Conservation (phyloP, 2,329 filamentous ascomycete species). For the Blumeriella jaapii region DNA sequence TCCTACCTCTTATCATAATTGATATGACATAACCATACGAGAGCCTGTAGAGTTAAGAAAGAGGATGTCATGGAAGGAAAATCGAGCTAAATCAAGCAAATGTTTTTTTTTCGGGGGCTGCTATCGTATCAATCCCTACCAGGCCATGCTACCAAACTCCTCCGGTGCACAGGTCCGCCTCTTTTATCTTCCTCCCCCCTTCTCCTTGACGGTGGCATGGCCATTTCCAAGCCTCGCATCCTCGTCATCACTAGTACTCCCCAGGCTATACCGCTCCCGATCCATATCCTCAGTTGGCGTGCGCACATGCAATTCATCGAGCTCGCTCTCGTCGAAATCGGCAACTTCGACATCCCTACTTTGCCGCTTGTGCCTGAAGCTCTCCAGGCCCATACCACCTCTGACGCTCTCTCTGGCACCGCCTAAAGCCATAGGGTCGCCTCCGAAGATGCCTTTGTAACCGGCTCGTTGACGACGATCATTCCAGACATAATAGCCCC, state of each 20-base stretch:
- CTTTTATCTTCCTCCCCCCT: conserved; percentile 11
- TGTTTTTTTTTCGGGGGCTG: not conserved
- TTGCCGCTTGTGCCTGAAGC: conserved; percentile 36
- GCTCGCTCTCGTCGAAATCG: conserved; percentile 54
- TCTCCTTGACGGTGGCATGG: conserved; percentile 15
- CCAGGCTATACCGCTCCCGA: conserved; percentile 43
- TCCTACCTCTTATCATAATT: too few relatives aligned
- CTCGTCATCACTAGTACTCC: conserved; percentile 45
- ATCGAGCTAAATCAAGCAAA: not conserved
- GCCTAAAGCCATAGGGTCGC: conserved; percentile 23
- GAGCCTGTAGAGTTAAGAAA: too few relatives aligned
- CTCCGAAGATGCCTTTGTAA: conserved; percentile 36
- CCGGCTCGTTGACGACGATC: conserved; percentile 43
- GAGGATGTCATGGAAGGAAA: too few relatives aligned
- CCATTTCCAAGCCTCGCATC: conserved; percentile 17
- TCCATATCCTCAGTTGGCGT: conserved; percentile 27
- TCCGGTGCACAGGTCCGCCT: not conserved
- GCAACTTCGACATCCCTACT: conserved; percentile 47
- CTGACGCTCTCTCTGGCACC: conserved; percentile 18
- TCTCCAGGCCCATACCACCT: conserved; percentile 31
- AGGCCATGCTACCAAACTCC: too few relatives aligned
- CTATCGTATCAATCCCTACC: too few relatives aligned
- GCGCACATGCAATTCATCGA: conserved; percentile 44
- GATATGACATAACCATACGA: too few relatives aligned
- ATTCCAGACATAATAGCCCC: conserved; percentile 54